Evolutionary conservation across 495 filamentous ascomycete genomes (phyloP).

Genomic region (Penicillium salamii): DNA sequence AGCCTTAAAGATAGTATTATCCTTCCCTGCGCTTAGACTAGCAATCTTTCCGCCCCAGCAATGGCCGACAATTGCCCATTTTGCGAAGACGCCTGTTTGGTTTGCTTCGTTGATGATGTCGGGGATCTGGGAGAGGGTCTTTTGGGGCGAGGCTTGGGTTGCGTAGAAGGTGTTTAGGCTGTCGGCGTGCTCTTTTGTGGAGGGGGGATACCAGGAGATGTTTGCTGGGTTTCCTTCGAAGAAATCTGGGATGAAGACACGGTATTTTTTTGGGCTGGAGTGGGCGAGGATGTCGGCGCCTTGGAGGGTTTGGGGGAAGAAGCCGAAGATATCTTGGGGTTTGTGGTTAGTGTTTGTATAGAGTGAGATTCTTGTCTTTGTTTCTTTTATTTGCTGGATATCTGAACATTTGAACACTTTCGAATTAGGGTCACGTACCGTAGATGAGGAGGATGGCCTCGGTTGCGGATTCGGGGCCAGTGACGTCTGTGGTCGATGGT

Average conservation of each 20-base stretch:
- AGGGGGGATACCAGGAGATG: slow-evolving; percentile 64
- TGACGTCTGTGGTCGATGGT: slow-evolving; percentile 38
- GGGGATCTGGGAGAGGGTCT: slow-evolving; percentile 63
- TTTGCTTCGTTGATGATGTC: slow-evolving; percentile 56
- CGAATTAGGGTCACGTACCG: slow-evolving; percentile 35
- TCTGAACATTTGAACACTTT: too few species aligned
- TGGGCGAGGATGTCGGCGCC: slow-evolving; percentile 57
- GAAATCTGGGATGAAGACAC: slow-evolving; percentile 57
- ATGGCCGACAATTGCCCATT: slow-evolving; percentile 82
- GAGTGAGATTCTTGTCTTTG: too few species aligned
- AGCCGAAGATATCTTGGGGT: slow-evolving; percentile 51
- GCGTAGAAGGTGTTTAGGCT: slow-evolving; percentile 74
- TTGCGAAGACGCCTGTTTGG: slow-evolving; percentile 54
- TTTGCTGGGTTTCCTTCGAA: slow-evolving; percentile 50
- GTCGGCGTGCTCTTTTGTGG: slow-evolving; percentile 75
- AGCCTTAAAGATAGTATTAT: slow-evolving; percentile 63
- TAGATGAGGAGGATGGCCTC: slow-evolving; percentile 55
- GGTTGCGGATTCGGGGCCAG: slow-evolving; percentile 47
- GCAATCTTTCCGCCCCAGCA: slow-evolving; percentile 93
- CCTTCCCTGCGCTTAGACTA: slow-evolving; percentile 51
- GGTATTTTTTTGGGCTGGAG: slow-evolving; percentile 46
- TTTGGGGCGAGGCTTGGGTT: slow-evolving; percentile 60
- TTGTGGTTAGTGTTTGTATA: too few species aligned
- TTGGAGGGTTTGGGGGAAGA: slow-evolving; percentile 53
- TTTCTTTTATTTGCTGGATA: too few species aligned